These are phyloP conservation scores for Filobasidium uniguttulatum DNA, from an alignment of 1,284 basidiomycete species.

Conservation along the genomic window DNA sequence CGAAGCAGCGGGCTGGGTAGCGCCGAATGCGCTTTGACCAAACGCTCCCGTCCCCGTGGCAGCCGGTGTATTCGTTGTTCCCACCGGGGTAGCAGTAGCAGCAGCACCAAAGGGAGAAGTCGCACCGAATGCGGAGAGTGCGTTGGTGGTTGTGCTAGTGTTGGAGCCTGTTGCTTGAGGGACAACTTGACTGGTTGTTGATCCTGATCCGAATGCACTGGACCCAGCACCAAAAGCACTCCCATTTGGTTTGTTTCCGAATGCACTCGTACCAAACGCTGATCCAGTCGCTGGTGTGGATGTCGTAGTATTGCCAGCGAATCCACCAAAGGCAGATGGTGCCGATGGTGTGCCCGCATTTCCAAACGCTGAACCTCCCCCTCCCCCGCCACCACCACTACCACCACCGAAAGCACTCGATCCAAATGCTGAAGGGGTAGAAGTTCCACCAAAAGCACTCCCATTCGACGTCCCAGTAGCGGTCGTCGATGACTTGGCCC, in stretches of 20 bases:
- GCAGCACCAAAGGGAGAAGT: constrained; percentile 29
- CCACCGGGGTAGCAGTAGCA: constrained; percentile 17
- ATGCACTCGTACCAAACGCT: constrained; percentile 38
- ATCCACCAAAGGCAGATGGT: constrained; percentile 6
- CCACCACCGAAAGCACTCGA: background rate
- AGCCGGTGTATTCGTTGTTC: constrained; percentile 6
- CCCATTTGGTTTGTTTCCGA: constrained; percentile 12
- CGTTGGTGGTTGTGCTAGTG: background rate
- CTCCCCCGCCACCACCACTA: background rate
- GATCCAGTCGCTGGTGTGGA: constrained; percentile 32
- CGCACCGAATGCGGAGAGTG: constrained; percentile 14
- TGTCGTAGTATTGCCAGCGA: no score
- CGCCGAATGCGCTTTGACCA: constrained; percentile 29
- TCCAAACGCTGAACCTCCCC: background rate
- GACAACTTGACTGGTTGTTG: constrained; percentile 13
- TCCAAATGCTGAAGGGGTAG: constrained; percentile 10
- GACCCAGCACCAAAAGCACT: constrained; percentile 16
- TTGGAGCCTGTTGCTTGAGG: constrained; percentile 15
- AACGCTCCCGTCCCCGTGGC: constrained; percentile 25
- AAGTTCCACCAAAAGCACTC: constrained; percentile 16
- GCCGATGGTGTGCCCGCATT: constrained; percentile 2
- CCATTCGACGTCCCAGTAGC: background rate
- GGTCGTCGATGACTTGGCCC: constrained; percentile 9
- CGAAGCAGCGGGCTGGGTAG: constrained; percentile 33
- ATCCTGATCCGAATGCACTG: constrained; percentile 30